Evolutionary conservation across 1,139 yeast species (phyloP).

Genomic region (Fermentozyma sake): DNA sequence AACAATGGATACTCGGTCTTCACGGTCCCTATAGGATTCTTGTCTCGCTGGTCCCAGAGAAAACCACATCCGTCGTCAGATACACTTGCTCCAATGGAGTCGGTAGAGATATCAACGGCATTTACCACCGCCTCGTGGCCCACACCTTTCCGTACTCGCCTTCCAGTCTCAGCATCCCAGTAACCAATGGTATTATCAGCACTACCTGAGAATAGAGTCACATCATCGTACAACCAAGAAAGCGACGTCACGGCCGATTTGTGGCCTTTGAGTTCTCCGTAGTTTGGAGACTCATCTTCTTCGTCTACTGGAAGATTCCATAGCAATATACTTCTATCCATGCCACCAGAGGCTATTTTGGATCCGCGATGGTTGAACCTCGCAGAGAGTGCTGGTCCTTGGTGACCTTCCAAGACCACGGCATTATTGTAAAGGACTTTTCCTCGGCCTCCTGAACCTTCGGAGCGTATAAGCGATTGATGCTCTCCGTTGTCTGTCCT

Average conservation of each 20-base stretch:
- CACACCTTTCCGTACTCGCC: conserved; percentile 46
- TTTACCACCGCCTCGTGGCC: conserved; percentile 57
- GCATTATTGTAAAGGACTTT: conserved; percentile 13
- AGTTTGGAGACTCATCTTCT: conserved; percentile 25
- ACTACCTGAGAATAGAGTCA: conserved; percentile 37
- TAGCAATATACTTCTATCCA: conserved; percentile 41
- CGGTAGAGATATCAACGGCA: conserved; percentile 35
- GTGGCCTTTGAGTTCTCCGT: conserved; percentile 42
- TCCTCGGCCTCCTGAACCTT: conserved; percentile 4
- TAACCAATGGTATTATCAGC: conserved; percentile 50
- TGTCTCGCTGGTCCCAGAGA: conserved; percentile 61
- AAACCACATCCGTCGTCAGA: conserved; percentile 61
- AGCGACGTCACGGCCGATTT: conserved; percentile 49
- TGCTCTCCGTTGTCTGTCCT: conserved; percentile 7
- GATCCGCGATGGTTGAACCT: conserved; percentile 41
- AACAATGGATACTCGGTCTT: conserved; percentile 54
- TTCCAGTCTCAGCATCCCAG: conserved; percentile 62
- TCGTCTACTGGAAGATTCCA: conserved; percentile 39
- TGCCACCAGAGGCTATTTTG: conserved; percentile 49
- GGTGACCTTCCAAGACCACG: conserved; percentile 41
- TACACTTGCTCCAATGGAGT: conserved; percentile 44
- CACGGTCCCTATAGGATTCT: conserved; percentile 29
- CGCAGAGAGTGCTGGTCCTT: conserved; percentile 44
- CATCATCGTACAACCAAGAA: conserved; percentile 39
- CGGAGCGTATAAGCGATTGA: conserved; percentile 2